Conservation (phyloP, 1,284 basidiomycete genomes). For the Marasmius sp. region DNA sequence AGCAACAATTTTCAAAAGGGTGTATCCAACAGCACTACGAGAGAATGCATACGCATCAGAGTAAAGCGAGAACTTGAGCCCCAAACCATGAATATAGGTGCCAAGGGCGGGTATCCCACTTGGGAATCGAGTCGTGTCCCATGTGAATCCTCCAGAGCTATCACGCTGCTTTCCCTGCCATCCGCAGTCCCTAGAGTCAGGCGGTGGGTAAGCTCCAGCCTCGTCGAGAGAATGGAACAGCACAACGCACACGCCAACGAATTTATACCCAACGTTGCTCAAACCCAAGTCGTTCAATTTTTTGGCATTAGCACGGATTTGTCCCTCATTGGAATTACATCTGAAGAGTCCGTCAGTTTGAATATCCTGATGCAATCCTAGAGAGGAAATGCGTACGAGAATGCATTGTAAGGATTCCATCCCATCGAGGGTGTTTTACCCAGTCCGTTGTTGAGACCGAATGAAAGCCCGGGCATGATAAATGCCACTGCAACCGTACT, state of each 20-base stretch:
- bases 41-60: constrained; percentile 39
- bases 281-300: constrained; percentile 34
- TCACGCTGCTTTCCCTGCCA: constrained; percentile 43
- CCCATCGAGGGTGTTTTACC: constrained; percentile 45
- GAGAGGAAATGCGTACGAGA: constrained; percentile 29
- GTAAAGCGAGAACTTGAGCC: constrained; percentile 41
- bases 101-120: constrained; percentile 39
- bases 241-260: constrained; percentile 35
- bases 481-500: background rate
- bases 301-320: constrained; percentile 36
- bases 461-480: background rate
- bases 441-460: constrained; percentile 34
- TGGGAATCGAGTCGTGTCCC: constrained; percentile 39
- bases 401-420: constrained; percentile 49
- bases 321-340: constrained; percentile 35
- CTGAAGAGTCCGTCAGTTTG: constrained; percentile 20
- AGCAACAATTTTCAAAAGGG: background rate
- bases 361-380: background rate
- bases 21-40: background rate
- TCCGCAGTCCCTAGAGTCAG: constrained; percentile 37
- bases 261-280: constrained; percentile 36
- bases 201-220: background rate
- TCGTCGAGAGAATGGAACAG: background rate
- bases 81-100: constrained; percentile 35
- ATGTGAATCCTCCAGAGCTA: constrained; percentile 40